phyloP scores from a whole-genome alignment of 805 yeast genomes.

The Lipomyces sp. region DNA sequence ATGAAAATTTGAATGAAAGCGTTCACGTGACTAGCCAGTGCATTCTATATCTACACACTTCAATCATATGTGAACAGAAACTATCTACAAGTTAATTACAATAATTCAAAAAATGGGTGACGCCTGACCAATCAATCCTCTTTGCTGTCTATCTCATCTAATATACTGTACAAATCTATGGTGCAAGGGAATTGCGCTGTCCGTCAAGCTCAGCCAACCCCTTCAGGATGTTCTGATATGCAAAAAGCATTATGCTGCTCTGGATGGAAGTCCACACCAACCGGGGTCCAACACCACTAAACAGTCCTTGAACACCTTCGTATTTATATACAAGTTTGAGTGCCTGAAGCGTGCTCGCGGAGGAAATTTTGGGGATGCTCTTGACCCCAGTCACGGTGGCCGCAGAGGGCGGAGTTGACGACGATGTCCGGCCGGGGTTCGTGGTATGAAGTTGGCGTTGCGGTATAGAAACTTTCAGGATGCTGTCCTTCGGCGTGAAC shows the following conservation, averaged over 20 bases:
- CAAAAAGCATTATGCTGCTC: slow-evolving; percentile 85
- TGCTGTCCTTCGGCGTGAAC: neutral
- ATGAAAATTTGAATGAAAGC: too few species aligned
- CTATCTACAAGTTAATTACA: too few species aligned
- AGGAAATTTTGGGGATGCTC: slow-evolving; percentile 14
- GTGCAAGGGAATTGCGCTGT: neutral
- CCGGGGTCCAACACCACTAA: slow-evolving; percentile 95
- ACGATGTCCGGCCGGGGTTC: too few species aligned
- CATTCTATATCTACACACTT: too few species aligned
- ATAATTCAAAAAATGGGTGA: too few species aligned
- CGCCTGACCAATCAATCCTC: too few species aligned
- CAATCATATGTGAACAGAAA: too few species aligned
- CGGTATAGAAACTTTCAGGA: neutral
- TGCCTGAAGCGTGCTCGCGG: slow-evolving; percentile 41
- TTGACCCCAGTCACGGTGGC: slow-evolving; percentile 31
- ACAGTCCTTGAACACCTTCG: slow-evolving; percentile 78
- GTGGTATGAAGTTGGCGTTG: too few species aligned
- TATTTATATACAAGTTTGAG: slow-evolving; percentile 55
- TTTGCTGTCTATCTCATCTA: too few species aligned
- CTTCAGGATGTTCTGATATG: slow-evolving; percentile 76
- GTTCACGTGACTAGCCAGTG: too few species aligned
- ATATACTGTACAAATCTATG: too few species aligned
- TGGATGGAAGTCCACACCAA: slow-evolving; percentile 95
- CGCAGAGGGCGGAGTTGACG: too few species aligned
- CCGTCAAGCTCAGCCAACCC: slow-evolving; percentile 41